Base-by-base conservation (phyloP, 2,329 filamentous ascomycete species). In the Talaromyces verruculosus region DNA sequence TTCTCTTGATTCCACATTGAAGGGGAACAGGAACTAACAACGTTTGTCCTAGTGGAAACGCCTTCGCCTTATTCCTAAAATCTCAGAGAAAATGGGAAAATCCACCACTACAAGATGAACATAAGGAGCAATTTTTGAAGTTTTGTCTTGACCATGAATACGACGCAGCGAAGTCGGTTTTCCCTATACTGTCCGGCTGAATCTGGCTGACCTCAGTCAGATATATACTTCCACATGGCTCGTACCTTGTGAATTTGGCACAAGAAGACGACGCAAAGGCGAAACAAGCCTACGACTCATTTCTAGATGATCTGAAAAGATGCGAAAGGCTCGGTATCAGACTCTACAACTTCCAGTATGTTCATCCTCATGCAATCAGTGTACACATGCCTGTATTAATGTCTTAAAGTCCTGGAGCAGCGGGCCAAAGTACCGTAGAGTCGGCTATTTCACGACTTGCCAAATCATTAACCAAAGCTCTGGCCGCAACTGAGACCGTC, bases 21-120 rank as follows among this genome's bases (percentile, higher is more conserved):
- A n/a, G n/a, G n/a, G n/a, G n/a, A n/a, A n/a, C n/a, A n/a, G n/a
- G n/a, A 39, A 13, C 47, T 51, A 17, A 51, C 13, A 51, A 28
- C 2, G 0, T 37, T 37, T 37, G 0, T 37, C 61, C 22, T 60
- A 84, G 93, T 63, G 93, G 91, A 68, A 99, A 98, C 76, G 88
- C 93, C 10, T 96, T 98, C 72, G 95, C 95, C 3, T 84, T 98
- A 22, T 99, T 99, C 80, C 85, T 99, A 71, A 98, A 98, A 77
- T 96, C 92, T 0, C 95, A 99, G 78, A 89, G 93, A 64, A 98
- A 97, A 82, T 99, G 95, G 95, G 84, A 87, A 33, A 96, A 90
- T 72, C 92, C 93, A 8, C 86, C 91, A 0, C 84, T 99, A 4
- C 84, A 89, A 30, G 79, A 87, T 45, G 88, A 90, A 30, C 86